These are phyloP conservation scores for Tephrocybe sp. DNA, from an alignment of 768 basidiomycete species.

Conservation along the genomic window DNA sequence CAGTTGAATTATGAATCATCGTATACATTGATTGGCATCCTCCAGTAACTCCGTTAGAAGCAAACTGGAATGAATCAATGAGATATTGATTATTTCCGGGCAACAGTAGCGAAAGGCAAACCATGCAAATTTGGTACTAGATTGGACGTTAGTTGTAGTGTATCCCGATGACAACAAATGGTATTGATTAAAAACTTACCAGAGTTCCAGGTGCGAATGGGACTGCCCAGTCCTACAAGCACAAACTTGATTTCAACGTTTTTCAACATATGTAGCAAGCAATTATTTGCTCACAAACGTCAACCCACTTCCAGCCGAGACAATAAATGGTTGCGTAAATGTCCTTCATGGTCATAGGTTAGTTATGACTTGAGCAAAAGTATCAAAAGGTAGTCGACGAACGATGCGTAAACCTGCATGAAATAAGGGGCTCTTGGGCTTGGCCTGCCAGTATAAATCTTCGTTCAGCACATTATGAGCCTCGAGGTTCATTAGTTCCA, in stretches of 20 bases:
- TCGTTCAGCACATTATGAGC: background rate
- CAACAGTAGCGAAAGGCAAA: constrained; percentile 16
- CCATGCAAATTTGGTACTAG: constrained; percentile 60
- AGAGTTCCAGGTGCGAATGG: constrained; percentile 48
- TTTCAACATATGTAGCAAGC: background rate
- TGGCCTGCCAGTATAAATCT: constrained; percentile 26
- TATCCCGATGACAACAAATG: background rate
- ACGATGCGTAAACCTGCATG: constrained; percentile 50
- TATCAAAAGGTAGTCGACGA: background rate
- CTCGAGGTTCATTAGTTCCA: constrained; percentile 1
- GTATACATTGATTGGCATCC: constrained; percentile 52
- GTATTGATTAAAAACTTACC: constrained; percentile 15
- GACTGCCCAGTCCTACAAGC: constrained; percentile 44
- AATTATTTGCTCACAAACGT: constrained; percentile 27
- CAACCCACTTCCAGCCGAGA: constrained; percentile 35
- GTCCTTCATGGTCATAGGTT: constrained; percentile 24
- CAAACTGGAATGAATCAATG: constrained; percentile 31
- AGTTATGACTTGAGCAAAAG: background rate
- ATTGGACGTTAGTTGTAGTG: no score
- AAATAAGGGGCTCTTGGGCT: constrained; percentile 48
- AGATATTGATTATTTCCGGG: background rate
- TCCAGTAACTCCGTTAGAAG: constrained; percentile 44
- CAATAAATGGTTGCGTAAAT: constrained; percentile 39
- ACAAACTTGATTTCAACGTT: background rate
- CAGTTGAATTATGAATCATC: constrained; percentile 40